phyloP scores from a whole-genome alignment of 2,329 filamentous ascomycete species.

The Cercospora zeae-maydis region DNA sequence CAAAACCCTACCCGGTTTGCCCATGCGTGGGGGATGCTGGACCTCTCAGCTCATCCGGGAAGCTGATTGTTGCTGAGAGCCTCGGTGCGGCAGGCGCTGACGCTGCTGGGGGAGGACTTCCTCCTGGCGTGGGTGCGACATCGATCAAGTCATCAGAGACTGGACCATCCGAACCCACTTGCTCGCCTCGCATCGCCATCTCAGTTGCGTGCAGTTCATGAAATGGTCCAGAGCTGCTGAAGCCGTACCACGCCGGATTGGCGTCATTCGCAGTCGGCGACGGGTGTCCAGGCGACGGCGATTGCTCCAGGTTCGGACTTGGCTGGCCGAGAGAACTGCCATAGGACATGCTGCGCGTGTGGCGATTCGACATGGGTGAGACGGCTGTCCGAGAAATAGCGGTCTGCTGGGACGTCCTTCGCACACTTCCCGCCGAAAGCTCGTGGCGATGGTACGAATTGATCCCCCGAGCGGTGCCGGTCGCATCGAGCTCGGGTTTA shows the following conservation, averaged over 20 bases:
- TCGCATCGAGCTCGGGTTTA: conserved; percentile 22
- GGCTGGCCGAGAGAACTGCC: conserved; percentile 12
- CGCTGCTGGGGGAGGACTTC: not conserved
- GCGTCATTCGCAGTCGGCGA: not conserved
- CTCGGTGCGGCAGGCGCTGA: not conserved
- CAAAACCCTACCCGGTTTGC: not conserved
- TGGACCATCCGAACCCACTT: not conserved
- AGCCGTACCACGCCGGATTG: not conserved
- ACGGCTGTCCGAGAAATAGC: conserved; percentile 17
- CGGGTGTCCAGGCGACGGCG: conserved; percentile 5
- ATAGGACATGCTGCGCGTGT: conserved; percentile 13
- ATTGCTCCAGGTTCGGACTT: conserved; percentile 3
- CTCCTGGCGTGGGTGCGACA: not conserved
- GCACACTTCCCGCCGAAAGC: conserved; percentile 14
- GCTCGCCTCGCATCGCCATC: not conserved
- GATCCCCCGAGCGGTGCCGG: conserved; percentile 6
- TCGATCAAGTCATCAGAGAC: not conserved
- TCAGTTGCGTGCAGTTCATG: conserved; percentile 1
- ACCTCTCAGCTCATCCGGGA: not conserved
- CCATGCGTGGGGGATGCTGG: not conserved
- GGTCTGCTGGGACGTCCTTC: conserved; percentile 15
- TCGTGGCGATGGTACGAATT: conserved; percentile 16
- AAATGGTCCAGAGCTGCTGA: not conserved
- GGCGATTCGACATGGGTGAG: conserved; percentile 18
- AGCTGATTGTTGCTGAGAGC: not conserved